phyloP scores from a whole-genome alignment of 306 rosid species.

The Begonia peltatifolia region DNA sequence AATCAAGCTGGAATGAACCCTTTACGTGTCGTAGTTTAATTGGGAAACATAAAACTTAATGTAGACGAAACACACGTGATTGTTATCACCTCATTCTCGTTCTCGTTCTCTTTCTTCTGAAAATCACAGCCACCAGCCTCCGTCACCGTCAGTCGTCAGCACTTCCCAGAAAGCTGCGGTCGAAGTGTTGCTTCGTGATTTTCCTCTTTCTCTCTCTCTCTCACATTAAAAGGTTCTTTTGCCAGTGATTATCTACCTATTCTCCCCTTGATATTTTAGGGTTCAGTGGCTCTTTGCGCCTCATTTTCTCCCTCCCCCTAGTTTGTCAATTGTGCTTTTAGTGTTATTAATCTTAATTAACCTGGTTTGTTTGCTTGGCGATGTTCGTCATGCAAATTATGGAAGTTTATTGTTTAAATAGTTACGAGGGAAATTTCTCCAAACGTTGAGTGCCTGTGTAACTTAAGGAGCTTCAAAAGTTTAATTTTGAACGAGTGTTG shows the following conservation, averaged over 20 bases:
- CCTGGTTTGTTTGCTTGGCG: no score
- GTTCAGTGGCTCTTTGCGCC: background rate
- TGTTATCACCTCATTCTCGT: slow-evolving; percentile 5
- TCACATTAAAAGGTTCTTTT: background rate
- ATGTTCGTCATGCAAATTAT: no score
- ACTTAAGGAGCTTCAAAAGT: no score
- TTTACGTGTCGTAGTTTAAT: background rate
- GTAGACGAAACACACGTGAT: slow-evolving; percentile 5
- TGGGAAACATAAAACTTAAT: background rate
- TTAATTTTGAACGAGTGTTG: no score
- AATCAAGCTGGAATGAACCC: no score
- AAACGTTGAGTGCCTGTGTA: no score
- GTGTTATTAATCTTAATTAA: no score
- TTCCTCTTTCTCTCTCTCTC: slow-evolving; percentile 1
- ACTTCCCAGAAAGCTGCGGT: slow-evolving; percentile 2
- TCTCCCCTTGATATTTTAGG: background rate
- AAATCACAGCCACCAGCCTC: slow-evolving; percentile 6
- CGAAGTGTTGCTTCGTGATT: background rate
- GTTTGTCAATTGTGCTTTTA: no score
- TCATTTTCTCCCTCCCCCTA: background rate
- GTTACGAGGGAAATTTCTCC: no score
- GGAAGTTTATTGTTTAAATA: no score
- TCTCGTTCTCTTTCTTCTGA: slow-evolving; percentile 4
- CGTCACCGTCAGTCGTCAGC: slow-evolving; percentile 9
- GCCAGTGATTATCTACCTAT: no score